Conservation (phyloP, 208 protist species). For the Wallacemonas sp. region DNA sequence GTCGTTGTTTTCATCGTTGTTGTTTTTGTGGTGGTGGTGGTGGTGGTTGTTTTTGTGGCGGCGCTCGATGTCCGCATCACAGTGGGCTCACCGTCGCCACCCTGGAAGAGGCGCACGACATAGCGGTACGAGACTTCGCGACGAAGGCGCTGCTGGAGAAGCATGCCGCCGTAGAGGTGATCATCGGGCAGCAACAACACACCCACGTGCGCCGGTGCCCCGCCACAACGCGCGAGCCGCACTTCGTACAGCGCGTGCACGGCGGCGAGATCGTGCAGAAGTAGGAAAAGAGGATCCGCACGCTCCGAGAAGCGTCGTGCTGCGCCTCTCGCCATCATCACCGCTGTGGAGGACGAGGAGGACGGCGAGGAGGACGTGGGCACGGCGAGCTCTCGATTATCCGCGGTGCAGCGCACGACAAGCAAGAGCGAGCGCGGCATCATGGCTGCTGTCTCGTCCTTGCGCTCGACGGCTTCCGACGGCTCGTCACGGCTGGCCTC, state of each 20-base stretch:
- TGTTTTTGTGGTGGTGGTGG: neutral
- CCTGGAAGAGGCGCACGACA: conserved; percentile 53
- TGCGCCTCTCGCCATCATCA: neutral
- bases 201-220: conserved; percentile 29
- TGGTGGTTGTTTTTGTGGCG: neutral
- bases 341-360: too few relatives aligned
- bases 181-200: conserved; percentile 78
- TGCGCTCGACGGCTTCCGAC: neutral
- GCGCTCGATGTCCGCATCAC: neutral
- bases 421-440: conserved; percentile 38
- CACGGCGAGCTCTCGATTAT: conserved; percentile 31
- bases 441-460: neutral
- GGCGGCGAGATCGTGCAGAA: conserved; percentile 66
- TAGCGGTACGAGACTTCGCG: conserved; percentile 49
- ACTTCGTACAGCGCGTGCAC: conserved; percentile 41
- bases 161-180: conserved; percentile 52
- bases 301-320: conserved; percentile 28
- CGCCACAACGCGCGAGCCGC: conserved; percentile 28
- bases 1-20: neutral
- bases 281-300: conserved; percentile 46
- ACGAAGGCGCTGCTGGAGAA: conserved; percentile 47
- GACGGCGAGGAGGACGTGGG: neutral
- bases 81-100: neutral
- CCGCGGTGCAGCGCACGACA: conserved; percentile 57
- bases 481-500: conserved; percentile 12